Base-by-base conservation (phyloP, 192 early-diverging fungal species). In the Entomortierella parvispora region DNA sequence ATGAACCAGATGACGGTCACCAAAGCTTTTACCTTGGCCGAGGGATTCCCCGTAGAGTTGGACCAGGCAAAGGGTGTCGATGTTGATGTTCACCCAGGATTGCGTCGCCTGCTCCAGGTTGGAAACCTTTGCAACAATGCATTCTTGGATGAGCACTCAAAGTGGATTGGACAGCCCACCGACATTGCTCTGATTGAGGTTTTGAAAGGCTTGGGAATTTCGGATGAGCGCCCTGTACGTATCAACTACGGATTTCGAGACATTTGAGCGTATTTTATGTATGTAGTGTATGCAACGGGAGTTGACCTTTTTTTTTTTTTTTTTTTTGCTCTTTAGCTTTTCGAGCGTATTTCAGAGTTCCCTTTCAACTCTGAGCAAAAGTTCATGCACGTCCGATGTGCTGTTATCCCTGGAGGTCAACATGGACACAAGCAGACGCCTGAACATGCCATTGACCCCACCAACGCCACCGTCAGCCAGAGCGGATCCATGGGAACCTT, bases 351-450 rank as follows among this genome's bases (percentile, higher is more conserved):
- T 23, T 80, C 87, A 0, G 96, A 99, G 79, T 75, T 88, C 46
- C 95, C 97, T 14, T 99, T 99, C 81, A 95, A 86, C 70, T 92
- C 92, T 9, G 96, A 98, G n/a, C 84, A 88, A 51, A 99, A 99
- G 85, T 94, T 71, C 69, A 99, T 99, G 97, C 84, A 88, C 58
- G 93, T 97, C 26, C 83, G 82, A 43, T 90, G 82, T 45, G 67
- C 72, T 11, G 59, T 58, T 56, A 57, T 59, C 42, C 69, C 71
- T 18, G 79, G 76, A 32, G 65, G 75, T 8, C 55, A 48, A 15
- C 31, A 53, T 44, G 34, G 48, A 40, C 59, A 65, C 78, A 60
- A 62, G 54, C 33, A 61, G 33, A 77, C 74, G 0, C 60, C 74
- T 1, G 74, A 77, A 11, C 74, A 77, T 22, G 65, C 74, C 18